Percentiles rank a stretch among this genome's conserved stretches.
Evolutionary conservation across 176 grass and related monocot genomes (phyloP).

Genomic region (Metroxylon sagu): DNA sequence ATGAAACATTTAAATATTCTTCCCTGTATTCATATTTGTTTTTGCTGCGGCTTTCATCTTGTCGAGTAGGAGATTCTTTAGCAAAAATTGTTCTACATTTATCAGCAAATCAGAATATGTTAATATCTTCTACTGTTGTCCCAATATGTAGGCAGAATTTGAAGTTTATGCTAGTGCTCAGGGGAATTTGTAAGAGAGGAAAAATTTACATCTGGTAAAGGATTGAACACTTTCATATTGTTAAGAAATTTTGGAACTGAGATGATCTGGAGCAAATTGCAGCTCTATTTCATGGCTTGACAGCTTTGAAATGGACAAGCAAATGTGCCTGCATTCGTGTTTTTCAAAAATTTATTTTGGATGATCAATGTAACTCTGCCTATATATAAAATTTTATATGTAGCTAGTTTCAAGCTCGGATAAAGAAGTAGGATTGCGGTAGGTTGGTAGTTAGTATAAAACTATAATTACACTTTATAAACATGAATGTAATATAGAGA

Average conservation of each 20-base stretch:
- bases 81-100: conserved; percentile 16
- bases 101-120: neutral
- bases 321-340: conserved; percentile 28
- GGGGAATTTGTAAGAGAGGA: neutral
- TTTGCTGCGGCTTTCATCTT: conserved; percentile 27
- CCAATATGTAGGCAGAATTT: too few relatives aligned
- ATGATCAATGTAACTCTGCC: too few relatives aligned
- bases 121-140: neutral
- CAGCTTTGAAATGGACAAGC: conserved; percentile 15
- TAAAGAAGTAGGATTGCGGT: too few relatives aligned
- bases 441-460: too few relatives aligned
- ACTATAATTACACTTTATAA: too few relatives aligned
- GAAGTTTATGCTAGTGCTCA: too few relatives aligned
- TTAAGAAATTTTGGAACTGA: conserved; percentile 6
- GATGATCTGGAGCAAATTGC: conserved; percentile 27
- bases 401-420: too few relatives aligned
- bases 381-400: too few relatives aligned
- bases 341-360: neutral
- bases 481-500: too few relatives aligned
- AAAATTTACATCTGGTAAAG: neutral
- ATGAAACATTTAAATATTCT: conserved; percentile 24
- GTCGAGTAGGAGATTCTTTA: conserved; percentile 16
- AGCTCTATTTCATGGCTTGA: conserved; percentile 24
- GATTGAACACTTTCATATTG: neutral
- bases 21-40: conserved; percentile 21